A percentile compares a stretch with the other conserved stretches of the same genome.
Evolutionary conservation across 371 early-diverging fungal species (phyloP).

Genomic region (Mucor indicus): DNA sequence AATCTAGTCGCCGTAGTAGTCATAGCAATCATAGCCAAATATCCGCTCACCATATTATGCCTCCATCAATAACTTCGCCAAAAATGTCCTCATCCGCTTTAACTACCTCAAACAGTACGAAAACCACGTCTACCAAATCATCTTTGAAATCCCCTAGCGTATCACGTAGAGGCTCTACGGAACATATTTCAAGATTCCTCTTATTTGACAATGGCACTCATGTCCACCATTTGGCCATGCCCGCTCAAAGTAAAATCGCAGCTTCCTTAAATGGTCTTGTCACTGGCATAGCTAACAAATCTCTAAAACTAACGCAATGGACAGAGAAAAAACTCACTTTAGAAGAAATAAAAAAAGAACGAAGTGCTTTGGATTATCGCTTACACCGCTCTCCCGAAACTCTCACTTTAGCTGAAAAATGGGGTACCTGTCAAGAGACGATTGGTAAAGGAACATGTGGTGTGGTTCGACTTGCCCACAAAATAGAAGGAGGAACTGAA

Average conservation of each 20-base stretch:
- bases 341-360: slow-evolving; percentile 29
- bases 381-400: slow-evolving; percentile 16
- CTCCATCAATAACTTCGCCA: slow-evolving; percentile 1
- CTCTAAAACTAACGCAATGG: slow-evolving; percentile 25
- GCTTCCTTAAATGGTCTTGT: slow-evolving; percentile 31
- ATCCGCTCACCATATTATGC: not conserved
- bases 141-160: slow-evolving; percentile 2
- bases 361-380: slow-evolving; percentile 21
- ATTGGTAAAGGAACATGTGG: slow-evolving; percentile 55
- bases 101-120: not conserved
- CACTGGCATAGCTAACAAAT: slow-evolving; percentile 21
- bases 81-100: not conserved
- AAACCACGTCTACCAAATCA: not conserved
- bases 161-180: slow-evolving; percentile 3
- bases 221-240: slow-evolving; percentile 31
- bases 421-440: slow-evolving; percentile 50
- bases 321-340: slow-evolving; percentile 22
- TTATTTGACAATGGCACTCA: slow-evolving; percentile 30
- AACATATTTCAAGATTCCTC: slow-evolving; percentile 25
- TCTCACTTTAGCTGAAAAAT: slow-evolving; percentile 35
- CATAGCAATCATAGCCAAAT: too few relatives aligned
- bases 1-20: not conserved
- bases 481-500: slow-evolving; percentile 30
- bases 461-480: slow-evolving; percentile 46
- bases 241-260: slow-evolving; percentile 30